Conservation (phyloP, 2,329 filamentous ascomycete species). For the Cladosporium austrohemisphaericum region DNA sequence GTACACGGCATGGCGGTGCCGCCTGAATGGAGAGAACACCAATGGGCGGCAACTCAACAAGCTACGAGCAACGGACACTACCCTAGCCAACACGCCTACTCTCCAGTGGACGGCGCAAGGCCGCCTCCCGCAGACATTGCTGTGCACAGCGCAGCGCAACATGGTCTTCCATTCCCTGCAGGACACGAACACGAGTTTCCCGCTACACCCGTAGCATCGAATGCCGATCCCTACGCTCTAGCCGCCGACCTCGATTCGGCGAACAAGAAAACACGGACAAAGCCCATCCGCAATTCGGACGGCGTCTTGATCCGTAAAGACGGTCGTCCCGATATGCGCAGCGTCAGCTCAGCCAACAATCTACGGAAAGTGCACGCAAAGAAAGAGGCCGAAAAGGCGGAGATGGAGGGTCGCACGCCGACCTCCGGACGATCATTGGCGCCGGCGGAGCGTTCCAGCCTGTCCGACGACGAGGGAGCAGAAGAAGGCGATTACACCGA, state of each 20-base stretch:
- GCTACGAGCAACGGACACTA: conserved; percentile 37
- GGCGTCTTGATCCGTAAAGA: conserved; percentile 51
- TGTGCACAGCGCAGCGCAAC: conserved; percentile 14
- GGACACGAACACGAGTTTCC: conserved; percentile 25
- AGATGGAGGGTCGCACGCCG: conserved; percentile 26
- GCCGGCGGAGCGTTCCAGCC: conserved; percentile 12
- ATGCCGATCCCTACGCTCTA: conserved; percentile 17
- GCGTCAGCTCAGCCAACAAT: conserved; percentile 51
- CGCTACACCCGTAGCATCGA: conserved; percentile 22
- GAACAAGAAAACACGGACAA: conserved; percentile 47
- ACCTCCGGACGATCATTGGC: conserved; percentile 19
- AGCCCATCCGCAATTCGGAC: conserved; percentile 48
- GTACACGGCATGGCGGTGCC: conserved; percentile 20
- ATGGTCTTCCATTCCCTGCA: conserved; percentile 12
- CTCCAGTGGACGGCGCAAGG: conserved; percentile 18
- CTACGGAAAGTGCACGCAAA: conserved; percentile 49
- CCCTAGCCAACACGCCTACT: conserved; percentile 20
- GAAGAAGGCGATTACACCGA: conserved; percentile 13
- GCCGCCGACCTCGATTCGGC: conserved; percentile 17
- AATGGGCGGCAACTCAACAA: conserved; percentile 36
- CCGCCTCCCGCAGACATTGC: not conserved
- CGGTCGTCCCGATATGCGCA: conserved; percentile 50
- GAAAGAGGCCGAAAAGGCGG: conserved; percentile 40
- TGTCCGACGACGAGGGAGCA: conserved; percentile 13
- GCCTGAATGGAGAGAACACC: conserved; percentile 41